Percentiles rank a stretch among this genome's conserved stretches.
Evolutionary conservation across 768 basidiomycete species (phyloP).

Genomic region (Mycena rebaudengoi): DNA sequence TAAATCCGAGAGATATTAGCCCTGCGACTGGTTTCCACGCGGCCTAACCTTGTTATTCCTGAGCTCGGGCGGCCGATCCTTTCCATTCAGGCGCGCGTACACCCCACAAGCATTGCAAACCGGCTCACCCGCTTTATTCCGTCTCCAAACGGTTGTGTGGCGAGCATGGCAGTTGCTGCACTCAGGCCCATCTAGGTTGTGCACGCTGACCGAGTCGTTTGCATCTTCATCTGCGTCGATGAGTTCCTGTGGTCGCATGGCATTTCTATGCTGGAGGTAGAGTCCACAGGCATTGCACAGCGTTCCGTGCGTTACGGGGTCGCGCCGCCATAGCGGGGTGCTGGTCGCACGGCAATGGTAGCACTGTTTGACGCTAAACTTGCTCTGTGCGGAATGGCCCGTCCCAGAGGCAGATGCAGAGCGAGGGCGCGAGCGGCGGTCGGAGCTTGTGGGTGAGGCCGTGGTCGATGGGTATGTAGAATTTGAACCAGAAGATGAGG

Average conservation of each 20-base stretch:
- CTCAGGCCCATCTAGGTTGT: background rate
- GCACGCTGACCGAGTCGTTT: background rate
- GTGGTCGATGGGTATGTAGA: too few species aligned
- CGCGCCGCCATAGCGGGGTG: constrained; percentile 6
- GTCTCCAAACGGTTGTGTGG: background rate
- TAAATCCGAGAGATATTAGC: too few species aligned
- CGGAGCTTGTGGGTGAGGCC: too few species aligned
- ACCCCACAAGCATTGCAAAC: background rate
- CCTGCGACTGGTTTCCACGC: background rate
- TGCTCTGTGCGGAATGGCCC: too few species aligned
- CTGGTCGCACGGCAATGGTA: background rate
- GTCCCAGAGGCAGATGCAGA: too few species aligned
- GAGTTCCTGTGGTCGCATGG: background rate
- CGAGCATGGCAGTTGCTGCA: background rate
- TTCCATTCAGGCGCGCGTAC: background rate
- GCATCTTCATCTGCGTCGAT: constrained; percentile 8
- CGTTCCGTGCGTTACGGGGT: background rate
- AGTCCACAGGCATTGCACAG: constrained; percentile 9
- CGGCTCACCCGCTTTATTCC: background rate
- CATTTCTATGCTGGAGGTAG: background rate
- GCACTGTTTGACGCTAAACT: background rate
- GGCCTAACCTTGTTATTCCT: background rate
- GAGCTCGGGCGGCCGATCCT: background rate
- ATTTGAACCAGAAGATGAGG: too few species aligned
- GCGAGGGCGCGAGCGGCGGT: too few species aligned